Evolutionary conservation across 1,139 yeast species (phyloP).

Genomic region (Spathaspora sp.): DNA sequence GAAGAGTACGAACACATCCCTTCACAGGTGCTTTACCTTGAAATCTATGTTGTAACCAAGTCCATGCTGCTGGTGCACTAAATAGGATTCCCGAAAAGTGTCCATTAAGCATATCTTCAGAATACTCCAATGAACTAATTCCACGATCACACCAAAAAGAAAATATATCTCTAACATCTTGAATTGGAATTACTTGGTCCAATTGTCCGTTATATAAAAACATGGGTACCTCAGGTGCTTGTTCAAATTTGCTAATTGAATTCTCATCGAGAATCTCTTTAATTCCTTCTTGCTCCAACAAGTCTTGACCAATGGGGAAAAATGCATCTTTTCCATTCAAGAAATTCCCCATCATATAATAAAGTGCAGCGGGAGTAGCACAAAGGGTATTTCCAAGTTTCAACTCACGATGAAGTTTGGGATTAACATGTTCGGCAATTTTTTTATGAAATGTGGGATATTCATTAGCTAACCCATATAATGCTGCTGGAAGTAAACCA

Average conservation of each 20-base stretch:
- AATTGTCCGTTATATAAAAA: constrained; percentile 33
- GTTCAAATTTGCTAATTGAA: constrained; percentile 18
- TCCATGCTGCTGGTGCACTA: constrained; percentile 32
- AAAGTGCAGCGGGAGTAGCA: no score
- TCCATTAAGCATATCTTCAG: constrained; percentile 25
- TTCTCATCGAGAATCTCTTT: constrained; percentile 18
- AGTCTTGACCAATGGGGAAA: no score
- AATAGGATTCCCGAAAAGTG: constrained; percentile 25
- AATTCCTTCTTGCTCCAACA: constrained; percentile 19
- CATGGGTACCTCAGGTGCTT: constrained; percentile 31
- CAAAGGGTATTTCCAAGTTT: no score
- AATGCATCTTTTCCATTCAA: no score
- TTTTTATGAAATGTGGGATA: constrained; percentile 19
- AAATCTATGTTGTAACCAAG: constrained; percentile 23
- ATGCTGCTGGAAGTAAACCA: constrained; percentile 27
- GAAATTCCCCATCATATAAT: no score
- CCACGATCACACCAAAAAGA: constrained; percentile 33
- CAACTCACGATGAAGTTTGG: no score
- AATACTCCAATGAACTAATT: constrained; percentile 28
- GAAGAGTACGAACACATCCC: constrained; percentile 26
- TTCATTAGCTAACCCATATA: constrained; percentile 27
- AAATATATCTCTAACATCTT: constrained; percentile 23
- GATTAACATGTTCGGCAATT: constrained; percentile 9
- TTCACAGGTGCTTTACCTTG: constrained; percentile 23
- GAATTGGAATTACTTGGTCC: constrained; percentile 30